These are phyloP conservation scores for Pittosporum tobira DNA, from an alignment of 129 eudicot species.

Conservation along the genomic window DNA sequence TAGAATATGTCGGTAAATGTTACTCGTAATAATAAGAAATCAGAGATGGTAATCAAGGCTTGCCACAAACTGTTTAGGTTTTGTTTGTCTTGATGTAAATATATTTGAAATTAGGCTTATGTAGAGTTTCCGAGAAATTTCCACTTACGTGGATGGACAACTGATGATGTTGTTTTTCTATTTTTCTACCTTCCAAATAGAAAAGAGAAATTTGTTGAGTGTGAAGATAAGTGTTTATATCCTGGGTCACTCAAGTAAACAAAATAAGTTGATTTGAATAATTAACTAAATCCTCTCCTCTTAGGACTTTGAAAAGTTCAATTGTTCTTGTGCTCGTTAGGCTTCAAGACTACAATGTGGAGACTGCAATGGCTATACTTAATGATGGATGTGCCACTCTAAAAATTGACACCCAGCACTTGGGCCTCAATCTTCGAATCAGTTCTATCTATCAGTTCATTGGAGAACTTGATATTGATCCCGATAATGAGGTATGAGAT, in stretches of 20 bases:
- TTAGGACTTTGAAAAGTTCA: not conserved
- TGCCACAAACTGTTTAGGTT: too few relatives aligned
- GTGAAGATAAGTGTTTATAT: not conserved
- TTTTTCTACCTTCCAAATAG: too few relatives aligned
- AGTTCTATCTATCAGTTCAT: constrained; percentile 84
- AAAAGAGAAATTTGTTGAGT: not conserved
- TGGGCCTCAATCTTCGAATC: constrained; percentile 47
- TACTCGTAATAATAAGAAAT: not conserved
- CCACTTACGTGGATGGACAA: too few relatives aligned
- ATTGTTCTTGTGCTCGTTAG: constrained; percentile 30
- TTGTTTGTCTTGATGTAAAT: too few relatives aligned
- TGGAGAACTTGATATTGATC: constrained; percentile 66
- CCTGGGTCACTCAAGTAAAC: not conserved
- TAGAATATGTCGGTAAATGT: not conserved
- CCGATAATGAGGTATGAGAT: constrained; percentile 48
- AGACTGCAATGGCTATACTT: constrained; percentile 55
- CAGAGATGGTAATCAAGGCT: not conserved
- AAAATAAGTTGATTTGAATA: not conserved
- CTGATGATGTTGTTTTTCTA: too few relatives aligned
- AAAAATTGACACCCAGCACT: constrained; percentile 56
- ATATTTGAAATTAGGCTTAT: too few relatives aligned
- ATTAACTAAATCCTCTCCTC: too few relatives aligned
- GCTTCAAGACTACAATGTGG: constrained; percentile 62
- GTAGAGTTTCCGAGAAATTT: too few relatives aligned
- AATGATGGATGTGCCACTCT: constrained; percentile 66